These are phyloP conservation scores for Herpetomonas samuelpessoai DNA, from an alignment of 208 protist species.

Conservation along the genomic window DNA sequence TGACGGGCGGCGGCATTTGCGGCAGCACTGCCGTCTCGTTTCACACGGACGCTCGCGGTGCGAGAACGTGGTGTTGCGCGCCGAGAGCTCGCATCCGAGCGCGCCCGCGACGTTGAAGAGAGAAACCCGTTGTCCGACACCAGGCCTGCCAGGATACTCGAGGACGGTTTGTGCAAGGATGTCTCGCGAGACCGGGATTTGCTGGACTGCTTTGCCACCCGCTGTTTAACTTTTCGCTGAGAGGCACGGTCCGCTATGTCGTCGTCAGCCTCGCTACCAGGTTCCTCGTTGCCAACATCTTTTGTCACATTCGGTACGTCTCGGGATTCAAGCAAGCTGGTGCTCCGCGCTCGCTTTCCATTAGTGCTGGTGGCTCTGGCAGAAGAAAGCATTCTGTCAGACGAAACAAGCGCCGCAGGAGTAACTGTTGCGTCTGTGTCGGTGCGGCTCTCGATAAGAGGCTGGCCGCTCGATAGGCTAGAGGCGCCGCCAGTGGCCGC, in stretches of 20 bases:
- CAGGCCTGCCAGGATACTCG: slow-evolving; percentile 18
- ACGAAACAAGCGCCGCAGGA: too few relatives aligned
- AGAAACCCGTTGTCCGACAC: neutral
- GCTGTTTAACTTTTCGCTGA: neutral
- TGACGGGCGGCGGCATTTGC: too few relatives aligned
- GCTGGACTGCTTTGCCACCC: neutral
- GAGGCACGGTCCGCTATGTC: neutral
- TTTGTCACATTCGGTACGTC: slow-evolving; percentile 17
- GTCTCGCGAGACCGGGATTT: slow-evolving; percentile 15
- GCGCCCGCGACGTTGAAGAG: neutral
- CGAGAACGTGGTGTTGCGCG: neutral
- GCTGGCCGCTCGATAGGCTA: slow-evolving; percentile 1
- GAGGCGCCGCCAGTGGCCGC: slow-evolving; percentile 9
- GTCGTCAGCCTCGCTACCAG: neutral
- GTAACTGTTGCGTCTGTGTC: neutral
- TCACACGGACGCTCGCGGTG: neutral
- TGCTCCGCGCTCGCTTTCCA: neutral
- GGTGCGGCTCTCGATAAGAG: neutral
- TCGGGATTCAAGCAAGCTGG: neutral
- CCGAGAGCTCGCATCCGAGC: neutral
- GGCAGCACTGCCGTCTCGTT: too few relatives aligned
- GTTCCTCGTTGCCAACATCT: too few relatives aligned
- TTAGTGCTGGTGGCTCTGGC: too few relatives aligned
- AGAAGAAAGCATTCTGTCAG: too few relatives aligned
- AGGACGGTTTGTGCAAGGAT: slow-evolving; percentile 28